These are phyloP conservation scores for Neonectria ditissima DNA, from an alignment of 2,329 filamentous ascomycete species.

Conservation along the genomic window DNA sequence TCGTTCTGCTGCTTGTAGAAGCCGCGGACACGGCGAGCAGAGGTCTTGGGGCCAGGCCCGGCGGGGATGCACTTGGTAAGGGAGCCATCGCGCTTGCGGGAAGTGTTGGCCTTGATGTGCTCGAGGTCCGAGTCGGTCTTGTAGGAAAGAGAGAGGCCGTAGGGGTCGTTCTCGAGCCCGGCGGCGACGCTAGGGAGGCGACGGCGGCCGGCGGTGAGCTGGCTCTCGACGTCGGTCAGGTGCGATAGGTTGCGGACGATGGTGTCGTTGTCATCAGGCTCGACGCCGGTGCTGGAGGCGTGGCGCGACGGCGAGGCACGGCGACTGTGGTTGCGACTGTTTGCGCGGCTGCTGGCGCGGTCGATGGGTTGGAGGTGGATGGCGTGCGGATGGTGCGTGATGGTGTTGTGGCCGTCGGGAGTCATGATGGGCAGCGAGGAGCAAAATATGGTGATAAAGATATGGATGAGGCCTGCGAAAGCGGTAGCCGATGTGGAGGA, in stretches of 20 bases:
- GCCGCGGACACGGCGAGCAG: conserved; percentile 71
- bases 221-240: conserved; percentile 62
- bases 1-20: conserved; percentile 96
- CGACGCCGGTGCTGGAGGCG: conserved; percentile 61
- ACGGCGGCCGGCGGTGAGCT: conserved; percentile 52
- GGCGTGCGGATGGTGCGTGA: conserved; percentile 59
- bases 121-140: conserved; percentile 83
- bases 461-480: not conserved
- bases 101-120: conserved; percentile 82
- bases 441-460: conserved; percentile 18
- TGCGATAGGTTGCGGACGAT: conserved; percentile 57
- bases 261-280: conserved; percentile 54
- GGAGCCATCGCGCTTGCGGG: conserved; percentile 74
- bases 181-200: conserved; percentile 66
- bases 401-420: conserved; percentile 55
- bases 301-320: conserved; percentile 45
- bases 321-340: conserved; percentile 20
- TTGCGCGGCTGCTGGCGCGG: conserved; percentile 38
- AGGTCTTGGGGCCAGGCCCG: conserved; percentile 44
- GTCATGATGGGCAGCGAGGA: conserved; percentile 50
- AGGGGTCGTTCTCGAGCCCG: conserved; percentile 78
- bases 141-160: conserved; percentile 79
- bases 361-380: conserved; percentile 55
- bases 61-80: conserved; percentile 33
- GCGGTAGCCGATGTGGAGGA: not conserved